Conservation (phyloP, 1,139 yeast genomes). For the Nakaseomyces bracarensis region DNA sequence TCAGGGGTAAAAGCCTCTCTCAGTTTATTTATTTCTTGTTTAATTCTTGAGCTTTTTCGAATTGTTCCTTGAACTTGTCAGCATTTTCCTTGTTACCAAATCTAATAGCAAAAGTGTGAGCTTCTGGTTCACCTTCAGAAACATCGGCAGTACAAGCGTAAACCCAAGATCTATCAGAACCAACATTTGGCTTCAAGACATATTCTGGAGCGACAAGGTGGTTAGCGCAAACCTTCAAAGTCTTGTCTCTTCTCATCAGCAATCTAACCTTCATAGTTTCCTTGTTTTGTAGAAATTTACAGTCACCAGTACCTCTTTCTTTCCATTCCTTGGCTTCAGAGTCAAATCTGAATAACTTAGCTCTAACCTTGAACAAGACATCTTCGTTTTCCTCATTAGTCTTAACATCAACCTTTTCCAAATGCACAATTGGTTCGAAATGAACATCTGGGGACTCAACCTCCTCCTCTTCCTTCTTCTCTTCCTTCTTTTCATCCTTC, state of each 20-base stretch:
- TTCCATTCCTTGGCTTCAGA: constrained; percentile 89
- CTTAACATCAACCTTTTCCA: constrained; percentile 92
- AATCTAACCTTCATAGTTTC: constrained; percentile 72
- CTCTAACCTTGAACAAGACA: constrained; percentile 78
- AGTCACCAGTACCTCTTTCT: constrained; percentile 99
- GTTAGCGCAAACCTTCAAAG: constrained; percentile 95
- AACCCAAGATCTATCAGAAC: constrained; percentile 98
- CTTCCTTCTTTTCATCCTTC: constrained; percentile 34
- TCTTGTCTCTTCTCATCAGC: constrained; percentile 98
- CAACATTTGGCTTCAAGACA: constrained; percentile 84
- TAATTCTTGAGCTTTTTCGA: constrained; percentile 67
- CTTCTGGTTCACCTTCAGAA: constrained; percentile 93
- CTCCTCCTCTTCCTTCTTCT: constrained; percentile 54
- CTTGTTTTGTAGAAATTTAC: constrained; percentile 88
- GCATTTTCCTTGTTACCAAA: constrained; percentile 97
- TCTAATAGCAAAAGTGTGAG: constrained; percentile 92
- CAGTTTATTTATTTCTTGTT: constrained; percentile 37
- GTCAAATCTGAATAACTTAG: constrained; percentile 88
- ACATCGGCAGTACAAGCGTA: constrained; percentile 90
- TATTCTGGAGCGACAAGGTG: constrained; percentile 84
- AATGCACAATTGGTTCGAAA: constrained; percentile 90
- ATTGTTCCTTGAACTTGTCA: constrained; percentile 86
- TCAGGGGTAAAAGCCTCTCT: not conserved
- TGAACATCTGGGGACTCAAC: constrained; percentile 93
- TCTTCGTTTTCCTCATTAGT: constrained; percentile 97